Evolutionary conservation across 495 filamentous ascomycete genomes (phyloP).

Genomic region (Xylona heveae): DNA sequence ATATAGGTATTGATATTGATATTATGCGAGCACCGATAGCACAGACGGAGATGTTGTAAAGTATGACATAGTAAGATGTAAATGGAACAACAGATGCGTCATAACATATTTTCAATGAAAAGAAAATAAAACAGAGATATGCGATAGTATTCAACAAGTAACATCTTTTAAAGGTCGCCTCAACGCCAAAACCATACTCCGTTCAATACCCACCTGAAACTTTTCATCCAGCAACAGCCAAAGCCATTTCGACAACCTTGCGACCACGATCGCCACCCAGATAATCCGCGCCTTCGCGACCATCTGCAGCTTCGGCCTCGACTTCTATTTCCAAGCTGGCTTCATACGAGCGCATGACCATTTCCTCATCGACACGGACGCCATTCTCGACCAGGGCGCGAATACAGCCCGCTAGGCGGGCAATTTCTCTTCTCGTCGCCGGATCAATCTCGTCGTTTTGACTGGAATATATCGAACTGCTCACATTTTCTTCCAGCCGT

Average conservation of each 20-base stretch:
- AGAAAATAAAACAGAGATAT: no score
- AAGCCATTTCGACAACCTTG: slow-evolving; percentile 38
- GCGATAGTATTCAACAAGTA: no score
- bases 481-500: slow-evolving; percentile 60
- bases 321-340: slow-evolving; percentile 52
- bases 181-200: no score
- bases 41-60: no score
- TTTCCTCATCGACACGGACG: slow-evolving; percentile 76
- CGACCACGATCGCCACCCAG: slow-evolving; percentile 51
- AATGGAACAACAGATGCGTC: no score
- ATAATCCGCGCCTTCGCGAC: slow-evolving; percentile 30
- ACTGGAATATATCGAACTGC: slow-evolving; percentile 61
- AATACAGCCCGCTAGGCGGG: slow-evolving; percentile 57
- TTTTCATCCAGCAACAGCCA: slow-evolving; percentile 11
- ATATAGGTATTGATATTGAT: no score
- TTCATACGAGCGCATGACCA: slow-evolving; percentile 63
- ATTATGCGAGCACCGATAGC: no score
- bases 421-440: slow-evolving; percentile 71
- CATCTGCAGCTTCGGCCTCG: slow-evolving; percentile 26
- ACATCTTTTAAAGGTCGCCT: no score
- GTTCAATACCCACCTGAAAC: no score
- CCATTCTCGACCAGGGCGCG: slow-evolving; percentile 62
- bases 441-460: slow-evolving; percentile 67
- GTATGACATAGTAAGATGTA: no score
- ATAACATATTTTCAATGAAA: no score